phyloP scores from a whole-genome alignment of 1,284 basidiomycete species.

The Coriolopsis trogii region DNA sequence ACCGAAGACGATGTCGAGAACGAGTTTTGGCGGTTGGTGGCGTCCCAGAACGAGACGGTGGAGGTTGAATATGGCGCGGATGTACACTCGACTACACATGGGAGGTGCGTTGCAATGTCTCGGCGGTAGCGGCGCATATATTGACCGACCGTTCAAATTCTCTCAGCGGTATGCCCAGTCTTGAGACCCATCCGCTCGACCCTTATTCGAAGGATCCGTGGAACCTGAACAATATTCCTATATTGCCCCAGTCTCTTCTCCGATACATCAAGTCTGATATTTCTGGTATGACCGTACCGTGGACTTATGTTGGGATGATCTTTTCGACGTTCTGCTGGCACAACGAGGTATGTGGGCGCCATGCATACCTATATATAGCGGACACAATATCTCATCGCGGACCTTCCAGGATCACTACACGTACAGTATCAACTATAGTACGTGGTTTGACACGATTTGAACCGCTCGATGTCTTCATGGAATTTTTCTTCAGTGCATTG shows the following conservation, averaged over 20 bases:
- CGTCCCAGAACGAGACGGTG: slow-evolving; percentile 88
- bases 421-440: slow-evolving; percentile 94
- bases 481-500: slow-evolving; percentile 80
- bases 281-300: slow-evolving; percentile 99
- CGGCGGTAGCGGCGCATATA: neutral
- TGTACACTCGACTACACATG: slow-evolving; percentile 96
- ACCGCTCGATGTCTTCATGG: slow-evolving; percentile 13
- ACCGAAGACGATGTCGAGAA: slow-evolving; percentile 91
- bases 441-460: slow-evolving; percentile 34
- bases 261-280: slow-evolving; percentile 98
- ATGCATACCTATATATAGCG: slow-evolving; percentile 1
- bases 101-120: slow-evolving; percentile 63
- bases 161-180: slow-evolving; percentile 87
- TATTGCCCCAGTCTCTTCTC: slow-evolving; percentile 83
- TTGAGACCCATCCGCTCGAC: slow-evolving; percentile 90
- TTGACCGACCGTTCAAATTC: slow-evolving; percentile 14
- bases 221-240: slow-evolving; percentile 98
- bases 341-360: slow-evolving; percentile 74
- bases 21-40: slow-evolving; percentile 97
- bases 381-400: slow-evolving; percentile 11
- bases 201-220: slow-evolving; percentile 91
- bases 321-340: slow-evolving; percentile 99
- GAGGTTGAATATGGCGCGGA: slow-evolving; percentile 99
- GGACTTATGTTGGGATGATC: slow-evolving; percentile 99
- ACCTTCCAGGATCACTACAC: slow-evolving; percentile 89